Evolutionary conservation across 2,329 filamentous ascomycete genomes (phyloP).

Genomic region (Colletotrichum tamarilloi): DNA sequence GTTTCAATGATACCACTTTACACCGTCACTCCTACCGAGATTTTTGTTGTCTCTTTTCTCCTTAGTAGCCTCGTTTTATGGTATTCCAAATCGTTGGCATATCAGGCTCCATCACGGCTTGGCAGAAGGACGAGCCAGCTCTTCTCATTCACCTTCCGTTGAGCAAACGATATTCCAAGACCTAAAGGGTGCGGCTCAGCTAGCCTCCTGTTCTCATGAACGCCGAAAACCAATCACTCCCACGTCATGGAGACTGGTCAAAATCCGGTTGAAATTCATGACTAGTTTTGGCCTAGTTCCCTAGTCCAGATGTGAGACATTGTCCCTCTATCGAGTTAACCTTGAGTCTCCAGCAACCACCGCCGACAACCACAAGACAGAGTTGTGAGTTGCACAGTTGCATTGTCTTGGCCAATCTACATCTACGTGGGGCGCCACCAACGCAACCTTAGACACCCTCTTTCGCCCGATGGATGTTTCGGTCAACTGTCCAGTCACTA

Average conservation of each 20-base stretch:
- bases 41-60: background rate
- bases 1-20: constrained; percentile 21
- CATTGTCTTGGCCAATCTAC: background rate
- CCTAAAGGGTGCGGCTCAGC: background rate
- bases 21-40: background rate
- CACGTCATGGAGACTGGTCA: background rate
- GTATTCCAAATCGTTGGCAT: no score
- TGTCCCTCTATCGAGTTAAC: background rate
- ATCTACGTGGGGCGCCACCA: background rate
- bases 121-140: background rate
- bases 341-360: background rate
- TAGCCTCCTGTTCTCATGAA: background rate
- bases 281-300: background rate
- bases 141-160: background rate
- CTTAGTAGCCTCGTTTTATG: background rate
- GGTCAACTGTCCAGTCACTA: no score
- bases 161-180: background rate
- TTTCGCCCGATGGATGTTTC: background rate
- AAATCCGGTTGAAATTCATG: background rate
- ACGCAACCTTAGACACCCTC: background rate
- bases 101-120: background rate
- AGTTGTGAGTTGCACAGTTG: background rate
- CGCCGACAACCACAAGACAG: background rate
- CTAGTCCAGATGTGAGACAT: background rate
- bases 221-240: background rate